Conservation (phyloP, 306 rosid species). For the Vigna mungo region DNA sequence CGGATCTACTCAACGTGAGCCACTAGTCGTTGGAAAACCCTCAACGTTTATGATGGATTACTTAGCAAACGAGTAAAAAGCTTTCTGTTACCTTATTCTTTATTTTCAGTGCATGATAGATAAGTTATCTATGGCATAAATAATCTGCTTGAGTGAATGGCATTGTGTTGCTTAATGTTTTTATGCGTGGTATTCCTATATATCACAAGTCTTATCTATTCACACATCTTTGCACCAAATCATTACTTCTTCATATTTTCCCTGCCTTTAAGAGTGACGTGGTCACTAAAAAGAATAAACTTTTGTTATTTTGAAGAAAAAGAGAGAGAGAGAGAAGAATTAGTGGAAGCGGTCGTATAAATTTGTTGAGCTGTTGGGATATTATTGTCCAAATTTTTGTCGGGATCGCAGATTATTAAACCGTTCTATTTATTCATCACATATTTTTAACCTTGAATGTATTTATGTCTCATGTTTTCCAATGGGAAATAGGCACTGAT, state of each 20-base stretch:
- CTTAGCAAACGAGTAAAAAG: slow-evolving; percentile 75
- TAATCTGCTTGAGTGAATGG: slow-evolving; percentile 6
- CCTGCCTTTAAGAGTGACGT: not conserved
- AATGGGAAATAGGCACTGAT: not conserved
- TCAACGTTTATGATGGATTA: slow-evolving; percentile 99
- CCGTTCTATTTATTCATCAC: not conserved
- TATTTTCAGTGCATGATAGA: slow-evolving; percentile 10
- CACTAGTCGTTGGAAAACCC: slow-evolving; percentile 95
- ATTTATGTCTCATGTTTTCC: not conserved
- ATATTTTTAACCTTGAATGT: not conserved
- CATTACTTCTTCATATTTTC: not conserved
- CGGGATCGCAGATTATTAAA: not conserved
- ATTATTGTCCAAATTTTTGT: not conserved
- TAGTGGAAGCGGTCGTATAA: no score
- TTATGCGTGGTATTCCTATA: not conserved
- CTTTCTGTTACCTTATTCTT: slow-evolving; percentile 34
- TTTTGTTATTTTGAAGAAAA: no score
- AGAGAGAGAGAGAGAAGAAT: no score
- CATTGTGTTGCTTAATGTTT: slow-evolving; percentile 4
- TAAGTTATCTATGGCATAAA: not conserved
- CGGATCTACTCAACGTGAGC: slow-evolving; percentile 97
- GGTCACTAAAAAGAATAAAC: no score
- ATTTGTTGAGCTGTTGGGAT: no score
- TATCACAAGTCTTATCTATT: not conserved
- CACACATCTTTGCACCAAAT: not conserved